Evolutionary conservation across 2,329 filamentous ascomycete genomes (phyloP).

Genomic region (Calonectria ilicicola): DNA sequence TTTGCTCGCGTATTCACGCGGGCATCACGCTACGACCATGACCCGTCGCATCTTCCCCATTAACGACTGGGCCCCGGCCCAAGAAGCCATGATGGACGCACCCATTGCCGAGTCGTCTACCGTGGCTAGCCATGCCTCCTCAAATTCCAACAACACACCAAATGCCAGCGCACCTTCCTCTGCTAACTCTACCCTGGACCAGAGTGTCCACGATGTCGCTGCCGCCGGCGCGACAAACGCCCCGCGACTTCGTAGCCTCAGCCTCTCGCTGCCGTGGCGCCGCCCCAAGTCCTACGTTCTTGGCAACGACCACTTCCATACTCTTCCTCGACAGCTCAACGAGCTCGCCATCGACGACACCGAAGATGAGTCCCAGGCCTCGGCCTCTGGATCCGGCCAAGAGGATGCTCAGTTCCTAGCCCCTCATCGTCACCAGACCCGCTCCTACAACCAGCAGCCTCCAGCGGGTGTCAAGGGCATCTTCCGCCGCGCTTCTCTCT

Average conservation of each 20-base stretch:
- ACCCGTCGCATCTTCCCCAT: slow-evolving; percentile 54
- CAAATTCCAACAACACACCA: background rate
- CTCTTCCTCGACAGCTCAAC: slow-evolving; percentile 44
- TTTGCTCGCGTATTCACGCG: slow-evolving; percentile 11
- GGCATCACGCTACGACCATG: slow-evolving; percentile 36
- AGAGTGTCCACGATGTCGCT: slow-evolving; percentile 19
- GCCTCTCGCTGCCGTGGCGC: slow-evolving; percentile 63
- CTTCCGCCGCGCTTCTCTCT: slow-evolving; percentile 67
- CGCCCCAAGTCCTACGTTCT: slow-evolving; percentile 59
- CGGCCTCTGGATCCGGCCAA: slow-evolving; percentile 32
- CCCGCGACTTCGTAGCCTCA: slow-evolving; percentile 61
- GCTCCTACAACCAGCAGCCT: slow-evolving; percentile 40
- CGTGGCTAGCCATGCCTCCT: slow-evolving; percentile 7
- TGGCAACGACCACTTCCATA: slow-evolving; percentile 46
- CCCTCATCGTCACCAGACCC: slow-evolving; percentile 38
- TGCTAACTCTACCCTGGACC: slow-evolving; percentile 10
- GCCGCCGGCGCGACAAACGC: slow-evolving; percentile 31
- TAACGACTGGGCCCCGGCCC: slow-evolving; percentile 56
- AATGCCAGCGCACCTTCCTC: slow-evolving; percentile 10
- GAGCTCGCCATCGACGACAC: slow-evolving; percentile 50
- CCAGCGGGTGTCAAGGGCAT: slow-evolving; percentile 60
- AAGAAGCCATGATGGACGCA: slow-evolving; percentile 53
- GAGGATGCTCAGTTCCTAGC: slow-evolving; percentile 39
- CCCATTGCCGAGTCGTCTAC: slow-evolving; percentile 31
- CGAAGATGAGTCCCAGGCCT: slow-evolving; percentile 41